These are phyloP conservation scores for Tetramitus jugosus DNA, from an alignment of 208 protist genomes.

Conservation along the genomic window DNA sequence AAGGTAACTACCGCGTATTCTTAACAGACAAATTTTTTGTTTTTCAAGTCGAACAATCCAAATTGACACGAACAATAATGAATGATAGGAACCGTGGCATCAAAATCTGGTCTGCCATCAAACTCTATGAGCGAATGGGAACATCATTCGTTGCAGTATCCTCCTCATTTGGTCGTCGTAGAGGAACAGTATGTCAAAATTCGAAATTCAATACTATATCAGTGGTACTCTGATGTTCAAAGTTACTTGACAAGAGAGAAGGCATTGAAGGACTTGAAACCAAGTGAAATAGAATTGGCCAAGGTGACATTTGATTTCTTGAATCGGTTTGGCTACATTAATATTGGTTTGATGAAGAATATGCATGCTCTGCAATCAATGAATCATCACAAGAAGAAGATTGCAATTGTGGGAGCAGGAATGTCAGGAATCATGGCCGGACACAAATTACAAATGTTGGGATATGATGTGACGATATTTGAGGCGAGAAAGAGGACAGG, in stretches of 20 bases:
- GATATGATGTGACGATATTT: slow-evolving; percentile 17
- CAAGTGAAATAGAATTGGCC: background rate
- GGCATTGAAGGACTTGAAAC: background rate
- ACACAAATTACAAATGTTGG: background rate
- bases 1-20: too few species aligned
- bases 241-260: background rate
- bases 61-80: too few species aligned
- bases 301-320: background rate
- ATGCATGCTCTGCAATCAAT: background rate
- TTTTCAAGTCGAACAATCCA: too few species aligned
- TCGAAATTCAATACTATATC: background rate
- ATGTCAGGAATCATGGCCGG: background rate
- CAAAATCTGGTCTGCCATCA: too few species aligned
- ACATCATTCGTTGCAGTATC: too few species aligned
- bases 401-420: slow-evolving; percentile 10
- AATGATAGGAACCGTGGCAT: too few species aligned
- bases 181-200: background rate
- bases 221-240: background rate
- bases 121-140: too few species aligned
- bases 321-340: background rate
- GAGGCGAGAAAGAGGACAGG: slow-evolving; percentile 3
- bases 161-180: background rate
- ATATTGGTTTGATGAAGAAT: background rate
- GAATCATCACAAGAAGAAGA: background rate
- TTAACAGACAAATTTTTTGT: too few species aligned